Evolutionary conservation across 2,329 filamentous ascomycete genomes (phyloP).

Genomic region (Colletotrichum liriopes): DNA sequence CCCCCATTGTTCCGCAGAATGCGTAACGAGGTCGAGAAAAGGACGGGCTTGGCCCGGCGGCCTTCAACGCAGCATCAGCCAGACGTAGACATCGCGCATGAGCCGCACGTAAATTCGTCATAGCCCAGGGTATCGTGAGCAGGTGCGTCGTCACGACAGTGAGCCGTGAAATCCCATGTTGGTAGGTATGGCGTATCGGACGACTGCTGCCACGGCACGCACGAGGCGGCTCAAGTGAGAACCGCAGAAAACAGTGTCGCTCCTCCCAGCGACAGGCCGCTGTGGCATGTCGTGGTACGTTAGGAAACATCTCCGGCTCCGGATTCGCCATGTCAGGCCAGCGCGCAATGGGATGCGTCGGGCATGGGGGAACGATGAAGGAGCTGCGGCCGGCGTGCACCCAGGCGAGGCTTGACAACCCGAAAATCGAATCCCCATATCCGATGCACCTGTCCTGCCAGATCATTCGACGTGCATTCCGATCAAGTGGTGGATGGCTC

Average conservation of each 20-base stretch:
- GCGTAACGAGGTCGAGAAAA: neutral
- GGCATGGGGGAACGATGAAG: neutral
- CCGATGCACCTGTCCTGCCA: constrained; percentile 10
- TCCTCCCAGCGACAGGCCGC: constrained; percentile 12
- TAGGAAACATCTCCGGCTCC: constrained; percentile 23
- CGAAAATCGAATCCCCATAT: neutral
- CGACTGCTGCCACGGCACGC: constrained; percentile 21
- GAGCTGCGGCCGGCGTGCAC: neutral
- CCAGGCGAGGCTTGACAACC: neutral
- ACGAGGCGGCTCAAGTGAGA: neutral
- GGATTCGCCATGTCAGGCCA: constrained; percentile 2
- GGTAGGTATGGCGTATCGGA: constrained; percentile 20
- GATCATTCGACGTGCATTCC: constrained; percentile 21
- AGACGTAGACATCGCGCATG: neutral
- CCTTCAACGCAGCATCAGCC: constrained; percentile 6
- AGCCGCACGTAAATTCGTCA: constrained; percentile 17
- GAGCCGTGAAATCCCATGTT: constrained; percentile 11
- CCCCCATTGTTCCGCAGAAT: neutral
- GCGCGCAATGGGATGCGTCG: neutral
- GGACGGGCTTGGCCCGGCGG: neutral
- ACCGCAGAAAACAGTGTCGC: constrained; percentile 5
- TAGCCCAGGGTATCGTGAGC: neutral
- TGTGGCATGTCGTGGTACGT: constrained; percentile 29
- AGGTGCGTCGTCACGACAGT: neutral
- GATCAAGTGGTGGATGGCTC: constrained; percentile 22